Conservation (phyloP, 2,329 filamentous ascomycete genomes). For the Aspergillus piperis region DNA sequence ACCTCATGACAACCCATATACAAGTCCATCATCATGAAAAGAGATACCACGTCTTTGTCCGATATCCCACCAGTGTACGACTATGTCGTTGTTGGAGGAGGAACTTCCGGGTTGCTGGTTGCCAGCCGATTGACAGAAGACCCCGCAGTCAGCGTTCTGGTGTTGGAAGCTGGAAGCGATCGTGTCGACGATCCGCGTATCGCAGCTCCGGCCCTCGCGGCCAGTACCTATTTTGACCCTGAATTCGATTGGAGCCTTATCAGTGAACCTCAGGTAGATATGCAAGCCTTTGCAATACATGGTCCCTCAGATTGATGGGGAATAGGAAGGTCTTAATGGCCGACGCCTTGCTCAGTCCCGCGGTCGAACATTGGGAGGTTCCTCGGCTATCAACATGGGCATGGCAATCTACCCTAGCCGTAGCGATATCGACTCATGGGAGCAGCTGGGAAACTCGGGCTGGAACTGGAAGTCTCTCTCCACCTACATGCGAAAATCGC, state of each 20-base stretch:
- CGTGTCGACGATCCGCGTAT: constrained; percentile 20
- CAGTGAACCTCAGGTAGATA: neutral
- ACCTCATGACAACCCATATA: neutral
- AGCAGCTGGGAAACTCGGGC: constrained; percentile 46
- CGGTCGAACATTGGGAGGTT: constrained; percentile 53
- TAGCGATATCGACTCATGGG: constrained; percentile 49
- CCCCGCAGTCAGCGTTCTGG: constrained; percentile 20
- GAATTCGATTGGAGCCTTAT: neutral
- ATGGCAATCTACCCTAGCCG: constrained; percentile 23
- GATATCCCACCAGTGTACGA: constrained; percentile 15
- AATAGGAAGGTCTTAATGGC: constrained; percentile 33
- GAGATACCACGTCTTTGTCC: neutral
- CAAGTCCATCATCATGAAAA: neutral
- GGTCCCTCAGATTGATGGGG: neutral
- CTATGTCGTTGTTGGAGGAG: constrained; percentile 32
- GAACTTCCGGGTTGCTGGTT: constrained; percentile 30
- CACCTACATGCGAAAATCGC: constrained; percentile 52
- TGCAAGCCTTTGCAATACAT: too few species aligned
- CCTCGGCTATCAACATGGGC: constrained; percentile 47
- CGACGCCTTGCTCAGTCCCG: constrained; percentile 45
- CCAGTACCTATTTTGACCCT: neutral
- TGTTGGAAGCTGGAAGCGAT: constrained; percentile 28
- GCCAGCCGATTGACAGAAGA: constrained; percentile 31
- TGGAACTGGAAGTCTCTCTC: constrained; percentile 49
- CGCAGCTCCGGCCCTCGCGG: constrained; percentile 13